Conservation (phyloP, 2,329 filamentous ascomycete species). For the Neofusicoccum sp. region DNA sequence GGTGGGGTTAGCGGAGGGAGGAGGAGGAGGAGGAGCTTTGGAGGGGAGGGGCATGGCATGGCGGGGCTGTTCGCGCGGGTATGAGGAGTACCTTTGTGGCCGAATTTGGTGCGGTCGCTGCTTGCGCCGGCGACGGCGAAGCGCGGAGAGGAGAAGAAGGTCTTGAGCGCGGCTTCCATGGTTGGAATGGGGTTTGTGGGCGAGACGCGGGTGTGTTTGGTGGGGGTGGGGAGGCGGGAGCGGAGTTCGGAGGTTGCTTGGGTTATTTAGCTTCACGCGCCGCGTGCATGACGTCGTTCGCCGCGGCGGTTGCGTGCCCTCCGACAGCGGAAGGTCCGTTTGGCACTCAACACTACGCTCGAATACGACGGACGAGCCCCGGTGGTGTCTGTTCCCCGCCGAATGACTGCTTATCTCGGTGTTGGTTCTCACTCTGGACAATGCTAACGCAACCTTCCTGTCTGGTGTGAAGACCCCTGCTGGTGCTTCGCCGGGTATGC, state of each 20-base stretch:
- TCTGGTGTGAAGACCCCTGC: too few relatives aligned
- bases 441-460: too few relatives aligned
- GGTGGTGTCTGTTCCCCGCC: too few relatives aligned
- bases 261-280: neutral
- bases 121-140: constrained; percentile 92
- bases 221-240: constrained; percentile 15
- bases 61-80: neutral
- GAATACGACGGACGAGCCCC: too few relatives aligned
- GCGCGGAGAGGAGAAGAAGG: constrained; percentile 75
- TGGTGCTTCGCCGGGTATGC: too few relatives aligned
- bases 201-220: neutral
- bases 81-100: constrained; percentile 68
- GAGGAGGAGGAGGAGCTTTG: neutral
- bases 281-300: neutral
- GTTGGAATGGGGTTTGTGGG: constrained; percentile 4
- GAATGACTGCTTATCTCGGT: too few relatives aligned
- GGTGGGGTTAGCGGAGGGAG: neutral
- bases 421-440: too few relatives aligned
- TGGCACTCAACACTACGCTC: neutral
- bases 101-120: constrained; percentile 80
- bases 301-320: neutral
- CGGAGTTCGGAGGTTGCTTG: neutral
- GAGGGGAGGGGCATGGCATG: constrained; percentile 35
- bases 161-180: constrained; percentile 69
- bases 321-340: neutral